Conservation (phyloP, 495 filamentous ascomycete genomes). For the Penicillium alfredii region DNA sequence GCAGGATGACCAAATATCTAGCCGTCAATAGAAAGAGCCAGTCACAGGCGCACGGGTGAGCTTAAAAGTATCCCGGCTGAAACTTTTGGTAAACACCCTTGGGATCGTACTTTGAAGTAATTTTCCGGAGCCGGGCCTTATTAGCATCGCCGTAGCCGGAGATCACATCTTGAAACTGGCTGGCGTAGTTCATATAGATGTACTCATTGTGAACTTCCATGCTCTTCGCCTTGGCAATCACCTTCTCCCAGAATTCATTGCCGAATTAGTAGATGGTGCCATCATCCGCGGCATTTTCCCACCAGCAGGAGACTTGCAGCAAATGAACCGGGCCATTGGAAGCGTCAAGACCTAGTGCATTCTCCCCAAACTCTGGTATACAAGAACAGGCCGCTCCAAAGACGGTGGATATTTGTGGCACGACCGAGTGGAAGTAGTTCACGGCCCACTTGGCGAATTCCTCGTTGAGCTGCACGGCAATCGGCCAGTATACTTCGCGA, state of each 20-base stretch:
- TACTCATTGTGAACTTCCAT: conserved; percentile 44
- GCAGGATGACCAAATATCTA: too few relatives aligned
- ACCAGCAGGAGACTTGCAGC: conserved; percentile 31
- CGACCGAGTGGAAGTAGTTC: conserved; percentile 31
- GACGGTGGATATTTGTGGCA: conserved; percentile 29
- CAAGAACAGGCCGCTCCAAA: conserved; percentile 37
- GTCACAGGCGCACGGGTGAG: conserved; percentile 20
- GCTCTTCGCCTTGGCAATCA: conserved; percentile 31
- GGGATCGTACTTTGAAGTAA: conserved; percentile 37
- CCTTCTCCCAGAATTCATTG: conserved; percentile 14
- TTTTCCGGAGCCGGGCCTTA: conserved; percentile 21
- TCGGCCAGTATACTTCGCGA: conserved; percentile 41
- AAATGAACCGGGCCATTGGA: conserved; percentile 34
- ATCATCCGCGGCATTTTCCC: conserved; percentile 32
- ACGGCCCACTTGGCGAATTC: conserved; percentile 30
- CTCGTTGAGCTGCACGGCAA: conserved; percentile 32
- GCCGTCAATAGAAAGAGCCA: too few relatives aligned
- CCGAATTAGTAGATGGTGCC: conserved; percentile 14
- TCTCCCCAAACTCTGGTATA: conserved; percentile 49
- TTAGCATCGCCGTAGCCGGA: conserved; percentile 33
- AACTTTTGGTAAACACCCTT: conserved; percentile 29
- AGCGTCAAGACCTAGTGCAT: conserved; percentile 45
- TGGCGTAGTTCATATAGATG: conserved; percentile 52
- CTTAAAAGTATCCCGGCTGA: conserved; percentile 41
- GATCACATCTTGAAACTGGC: conserved; percentile 34